Evolutionary conservation across 2,329 filamentous ascomycete species (phyloP).

Genomic region (Immersiporthe knoxdaviesiana): DNA sequence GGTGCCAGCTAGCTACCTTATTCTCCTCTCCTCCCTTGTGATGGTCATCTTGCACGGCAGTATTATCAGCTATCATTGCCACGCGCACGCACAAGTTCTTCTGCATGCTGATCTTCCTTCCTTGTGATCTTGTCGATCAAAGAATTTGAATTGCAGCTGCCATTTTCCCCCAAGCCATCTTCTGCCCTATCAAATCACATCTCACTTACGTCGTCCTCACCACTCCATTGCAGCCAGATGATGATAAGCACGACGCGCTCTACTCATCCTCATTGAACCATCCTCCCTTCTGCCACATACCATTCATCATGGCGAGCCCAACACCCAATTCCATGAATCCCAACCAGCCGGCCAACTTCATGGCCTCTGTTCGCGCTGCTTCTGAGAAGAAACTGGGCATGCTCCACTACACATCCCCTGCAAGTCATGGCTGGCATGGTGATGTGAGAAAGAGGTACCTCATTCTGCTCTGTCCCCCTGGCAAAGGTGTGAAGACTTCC

Average conservation of each 20-base stretch:
- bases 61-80: not conserved
- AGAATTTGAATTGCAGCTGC: not conserved
- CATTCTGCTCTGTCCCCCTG: conserved; percentile 31
- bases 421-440: conserved; percentile 47
- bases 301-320: conserved; percentile 18
- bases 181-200: not conserved
- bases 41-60: not conserved
- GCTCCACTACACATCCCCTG: conserved; percentile 43
- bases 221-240: not conserved
- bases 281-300: not conserved
- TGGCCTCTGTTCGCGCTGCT: conserved; percentile 35
- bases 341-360: conserved; percentile 23
- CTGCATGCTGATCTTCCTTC: not conserved
- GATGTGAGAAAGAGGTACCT: conserved; percentile 49
- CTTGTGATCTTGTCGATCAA: not conserved
- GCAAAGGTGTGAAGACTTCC: too few species aligned
- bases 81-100: not conserved
- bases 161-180: not conserved
- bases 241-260: not conserved
- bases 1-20: not conserved
- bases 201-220: not conserved
- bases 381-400: conserved; percentile 47
- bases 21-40: not conserved
- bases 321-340: conserved; percentile 6
- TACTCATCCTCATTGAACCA: not conserved